These are phyloP conservation scores for Pythium sp. DNA, from an alignment of 352 stramenopile genomes.

Conservation along the genomic window DNA sequence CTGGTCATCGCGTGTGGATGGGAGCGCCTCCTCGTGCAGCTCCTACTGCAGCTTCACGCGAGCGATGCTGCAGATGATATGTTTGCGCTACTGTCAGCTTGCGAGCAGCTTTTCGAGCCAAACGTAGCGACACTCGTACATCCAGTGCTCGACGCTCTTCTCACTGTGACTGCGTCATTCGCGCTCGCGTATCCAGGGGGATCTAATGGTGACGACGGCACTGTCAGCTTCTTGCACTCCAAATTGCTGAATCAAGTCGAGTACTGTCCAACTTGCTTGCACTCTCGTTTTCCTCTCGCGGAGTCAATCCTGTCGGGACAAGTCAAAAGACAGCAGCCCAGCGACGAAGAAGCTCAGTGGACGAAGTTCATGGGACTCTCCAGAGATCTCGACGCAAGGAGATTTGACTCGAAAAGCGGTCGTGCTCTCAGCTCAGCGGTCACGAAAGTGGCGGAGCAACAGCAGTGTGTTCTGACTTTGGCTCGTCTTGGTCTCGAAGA, in stretches of 20 bases:
- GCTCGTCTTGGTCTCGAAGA: not conserved
- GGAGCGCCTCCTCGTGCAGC: conserved; percentile 28
- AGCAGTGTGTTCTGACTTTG: conserved; percentile 3
- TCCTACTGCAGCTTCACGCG: conserved; percentile 32
- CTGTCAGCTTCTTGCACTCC: not conserved
- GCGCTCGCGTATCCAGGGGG: not conserved
- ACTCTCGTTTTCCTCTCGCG: not conserved
- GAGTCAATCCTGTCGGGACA: not conserved
- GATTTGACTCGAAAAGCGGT: conserved; percentile 9
- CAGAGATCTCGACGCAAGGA: not conserved
- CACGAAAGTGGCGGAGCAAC: conserved; percentile 1
- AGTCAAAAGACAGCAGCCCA: not conserved
- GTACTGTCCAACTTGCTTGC: not conserved
- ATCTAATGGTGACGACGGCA: not conserved
- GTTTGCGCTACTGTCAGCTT: conserved; percentile 5
- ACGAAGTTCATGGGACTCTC: conserved; percentile 4
- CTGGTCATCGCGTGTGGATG: conserved; percentile 25
- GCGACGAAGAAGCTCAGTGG: not conserved
- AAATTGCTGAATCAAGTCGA: not conserved
- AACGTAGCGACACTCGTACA: not conserved
- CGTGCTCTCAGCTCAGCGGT: conserved; percentile 3
- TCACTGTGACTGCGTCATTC: conserved; percentile 4
- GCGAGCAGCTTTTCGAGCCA: not conserved
- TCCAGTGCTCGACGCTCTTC: conserved; percentile 5
- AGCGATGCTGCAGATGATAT: conserved; percentile 28